A percentile compares a stretch with the other conserved stretches of the same genome.
Conservation (phyloP, 768 basidiomycete genomes). For the Tricholoma saponaceum region DNA sequence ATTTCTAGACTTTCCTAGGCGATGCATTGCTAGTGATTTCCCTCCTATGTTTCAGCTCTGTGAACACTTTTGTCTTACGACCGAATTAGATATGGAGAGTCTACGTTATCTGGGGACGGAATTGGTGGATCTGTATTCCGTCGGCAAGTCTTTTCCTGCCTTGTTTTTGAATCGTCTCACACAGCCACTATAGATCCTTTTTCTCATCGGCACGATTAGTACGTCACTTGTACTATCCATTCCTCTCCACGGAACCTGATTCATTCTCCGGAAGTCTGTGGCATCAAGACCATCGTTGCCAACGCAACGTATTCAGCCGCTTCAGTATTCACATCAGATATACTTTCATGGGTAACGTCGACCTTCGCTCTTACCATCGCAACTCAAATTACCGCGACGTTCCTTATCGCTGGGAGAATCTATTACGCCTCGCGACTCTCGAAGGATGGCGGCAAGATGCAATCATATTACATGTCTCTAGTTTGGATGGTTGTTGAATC, state of each 20-base stretch:
- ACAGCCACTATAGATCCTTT: constrained; percentile 10
- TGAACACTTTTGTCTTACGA: neutral
- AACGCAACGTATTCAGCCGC: constrained; percentile 16
- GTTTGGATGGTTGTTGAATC: constrained; percentile 22
- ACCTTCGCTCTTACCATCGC: constrained; percentile 23
- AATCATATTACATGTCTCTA: constrained; percentile 16
- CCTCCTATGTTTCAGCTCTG: neutral
- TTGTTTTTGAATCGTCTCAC: neutral
- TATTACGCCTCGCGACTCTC: constrained; percentile 16
- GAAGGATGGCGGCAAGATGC: constrained; percentile 4
- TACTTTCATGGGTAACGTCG: constrained; percentile 23
- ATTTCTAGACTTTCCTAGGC: constrained; percentile 19
- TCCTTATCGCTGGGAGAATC: constrained; percentile 19
- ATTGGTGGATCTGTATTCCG: constrained; percentile 16
- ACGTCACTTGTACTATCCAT: neutral
- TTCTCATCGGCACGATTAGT: constrained; percentile 21
- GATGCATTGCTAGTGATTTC: constrained; percentile 19
- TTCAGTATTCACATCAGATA: constrained; percentile 23
- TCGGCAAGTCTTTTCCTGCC: constrained; percentile 13
- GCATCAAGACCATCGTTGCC: constrained; percentile 22
- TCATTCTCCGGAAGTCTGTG: constrained; percentile 13
- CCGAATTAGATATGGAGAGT: constrained; percentile 22
- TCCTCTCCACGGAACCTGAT: neutral
- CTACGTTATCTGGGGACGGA: constrained; percentile 22
- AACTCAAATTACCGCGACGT: constrained; percentile 22